phyloP scores from a whole-genome alignment of 2,329 filamentous ascomycete species.

The Exophiala viscosa region DNA sequence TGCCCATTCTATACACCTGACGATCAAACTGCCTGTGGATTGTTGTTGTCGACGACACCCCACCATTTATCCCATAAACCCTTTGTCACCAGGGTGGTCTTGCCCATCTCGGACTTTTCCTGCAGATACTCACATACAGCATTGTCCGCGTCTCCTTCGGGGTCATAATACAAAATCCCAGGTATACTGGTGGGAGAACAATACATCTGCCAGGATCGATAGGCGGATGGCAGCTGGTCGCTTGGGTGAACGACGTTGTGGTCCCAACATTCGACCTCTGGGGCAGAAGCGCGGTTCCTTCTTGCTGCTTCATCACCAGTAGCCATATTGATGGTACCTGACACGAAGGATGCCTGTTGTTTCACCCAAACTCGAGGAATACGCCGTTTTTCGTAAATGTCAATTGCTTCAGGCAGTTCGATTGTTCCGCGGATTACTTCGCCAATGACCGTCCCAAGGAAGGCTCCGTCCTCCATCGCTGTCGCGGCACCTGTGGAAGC shows the following conservation, averaged over 20 bases:
- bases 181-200: constrained; percentile 15
- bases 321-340: constrained; percentile 21
- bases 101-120: constrained; percentile 15
- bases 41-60: constrained; percentile 20
- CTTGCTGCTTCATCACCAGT: constrained; percentile 8
- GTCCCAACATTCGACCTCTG: constrained; percentile 14
- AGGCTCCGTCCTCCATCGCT: constrained; percentile 44
- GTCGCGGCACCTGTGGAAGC: constrained; percentile 44
- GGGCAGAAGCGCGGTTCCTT: constrained; percentile 11
- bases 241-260: constrained; percentile 10
- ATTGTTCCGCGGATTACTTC: constrained; percentile 36
- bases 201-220: constrained; percentile 21
- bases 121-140: constrained; percentile 24
- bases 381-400: constrained; percentile 40
- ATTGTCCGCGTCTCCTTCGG: constrained; percentile 25
- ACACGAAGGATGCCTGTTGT: constrained; percentile 37
- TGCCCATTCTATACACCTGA: background rate
- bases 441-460: constrained; percentile 38
- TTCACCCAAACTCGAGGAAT: constrained; percentile 44
- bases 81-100: constrained; percentile 17
- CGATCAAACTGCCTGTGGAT: background rate
- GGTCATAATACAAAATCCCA: constrained; percentile 23
- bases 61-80: constrained; percentile 24
- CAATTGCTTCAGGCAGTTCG: constrained; percentile 35
- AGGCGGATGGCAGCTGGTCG: constrained; percentile 16